Base-by-base conservation (phyloP, 352 stramenopile species). In the Pythium folliculosum region DNA sequence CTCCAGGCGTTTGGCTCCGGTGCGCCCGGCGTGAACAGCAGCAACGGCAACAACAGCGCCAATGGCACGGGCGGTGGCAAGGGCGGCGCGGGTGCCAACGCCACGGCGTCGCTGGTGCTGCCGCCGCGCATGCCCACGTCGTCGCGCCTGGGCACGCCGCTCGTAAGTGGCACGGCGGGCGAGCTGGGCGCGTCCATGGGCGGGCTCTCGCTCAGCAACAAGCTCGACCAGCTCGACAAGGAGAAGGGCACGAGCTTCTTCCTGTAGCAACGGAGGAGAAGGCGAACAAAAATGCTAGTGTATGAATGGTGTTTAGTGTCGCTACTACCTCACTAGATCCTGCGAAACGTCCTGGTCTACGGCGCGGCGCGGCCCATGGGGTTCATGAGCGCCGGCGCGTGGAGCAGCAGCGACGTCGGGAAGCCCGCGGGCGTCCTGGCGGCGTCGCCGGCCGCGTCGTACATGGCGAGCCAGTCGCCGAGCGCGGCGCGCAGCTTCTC, bases 391-490 rank as follows among this genome's bases (percentile, higher is more conserved):
- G 80, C 85, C 5, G 87, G 87, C 53, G 87, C 87, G 57, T 95
- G 87, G 19, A 94, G 72, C 60, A 95, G 50, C 32, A 95, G 69
- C 32, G 87, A 92, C 12, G 79, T 35, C 0, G 87, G 80, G 10
- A 90, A 63, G 30, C 58, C 56, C 13, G 70, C 72, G 6, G 66
- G 69, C 17, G 44, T 62, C 21, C 21, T 49, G 10, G 23, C 35
- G n/a, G 68, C 59, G 22, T 47, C 54, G 13, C 67, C 60, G 14
- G 86, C 74, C n/a, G 64, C 55, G 53, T 88, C 75, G 68, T 95
- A 95, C 76, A 95, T 91, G 30, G 74, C 74, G 10, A 95, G 76
- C 87, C 87, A 95, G 51, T 95, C 78, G 12, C 70, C 54, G 37
- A 95, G 60, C 6, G 76, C 81, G 2, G 50, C 51, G 3, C 77